Evolutionary conservation across 129 eudicot species (phyloP).

Genomic region (carrot (Daucus carota)): DNA sequence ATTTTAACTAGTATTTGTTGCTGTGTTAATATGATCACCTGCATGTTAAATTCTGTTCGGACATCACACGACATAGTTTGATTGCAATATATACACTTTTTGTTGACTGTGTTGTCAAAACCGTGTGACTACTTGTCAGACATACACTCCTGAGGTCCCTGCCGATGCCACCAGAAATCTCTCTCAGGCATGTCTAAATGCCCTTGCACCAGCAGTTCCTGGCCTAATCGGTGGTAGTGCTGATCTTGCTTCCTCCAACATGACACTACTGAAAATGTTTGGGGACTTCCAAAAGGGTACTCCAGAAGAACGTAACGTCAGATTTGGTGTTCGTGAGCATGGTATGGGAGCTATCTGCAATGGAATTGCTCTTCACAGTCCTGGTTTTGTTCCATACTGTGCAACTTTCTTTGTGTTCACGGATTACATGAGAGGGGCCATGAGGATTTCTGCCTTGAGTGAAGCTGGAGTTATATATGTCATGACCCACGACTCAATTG

Average conservation of each 20-base stretch:
- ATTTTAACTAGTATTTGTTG: background rate
- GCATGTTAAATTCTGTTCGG: background rate
- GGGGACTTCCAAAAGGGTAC: conserved; percentile 91
- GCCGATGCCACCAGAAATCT: conserved; percentile 89
- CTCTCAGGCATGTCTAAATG: conserved; percentile 70
- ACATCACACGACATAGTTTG: background rate
- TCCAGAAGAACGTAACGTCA: conserved; percentile 85
- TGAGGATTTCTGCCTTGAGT: conserved; percentile 74
- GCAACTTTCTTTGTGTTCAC: conserved; percentile 98
- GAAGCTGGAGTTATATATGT: conserved; percentile 89
- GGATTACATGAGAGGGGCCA: conserved; percentile 95
- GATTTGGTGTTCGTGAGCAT: conserved; percentile 93
- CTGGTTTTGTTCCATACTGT: conserved; percentile 83
- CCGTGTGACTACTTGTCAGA: conserved; percentile 27
- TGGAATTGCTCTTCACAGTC: conserved; percentile 91
- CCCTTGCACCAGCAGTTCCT: conserved; percentile 77
- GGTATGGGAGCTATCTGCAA: conserved; percentile 95
- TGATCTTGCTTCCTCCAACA: conserved; percentile 94
- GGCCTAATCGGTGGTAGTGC: conserved; percentile 97
- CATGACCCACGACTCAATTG: conserved; percentile 96
- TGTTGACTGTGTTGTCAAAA: background rate
- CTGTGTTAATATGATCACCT: background rate
- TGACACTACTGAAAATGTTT: conserved; percentile 86
- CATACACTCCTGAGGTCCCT: conserved; percentile 84
- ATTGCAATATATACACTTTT: background rate